A percentile compares a stretch with the other conserved stretches of the same genome.
These are phyloP conservation scores for Jasminum sambac DNA, from an alignment of 257 asterid genomes.

Conservation along the genomic window DNA sequence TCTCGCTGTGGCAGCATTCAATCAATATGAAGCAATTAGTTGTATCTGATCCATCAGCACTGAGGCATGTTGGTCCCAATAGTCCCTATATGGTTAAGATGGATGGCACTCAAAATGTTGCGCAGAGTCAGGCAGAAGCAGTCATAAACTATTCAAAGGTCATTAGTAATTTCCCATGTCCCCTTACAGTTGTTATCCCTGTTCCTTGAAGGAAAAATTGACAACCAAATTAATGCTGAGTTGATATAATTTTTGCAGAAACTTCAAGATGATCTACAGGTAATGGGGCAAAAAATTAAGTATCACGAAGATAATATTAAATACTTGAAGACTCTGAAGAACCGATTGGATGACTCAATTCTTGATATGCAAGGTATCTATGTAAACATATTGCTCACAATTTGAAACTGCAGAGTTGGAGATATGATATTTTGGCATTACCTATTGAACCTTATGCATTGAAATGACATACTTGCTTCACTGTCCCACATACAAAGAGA, in stretches of 20 bases:
- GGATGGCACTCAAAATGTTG: not conserved
- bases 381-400: not conserved
- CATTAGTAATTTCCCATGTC: not conserved
- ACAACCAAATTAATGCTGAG: not conserved
- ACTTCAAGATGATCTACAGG: constrained; percentile 35
- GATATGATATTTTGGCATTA: not conserved
- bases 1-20: not conserved
- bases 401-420: not conserved
- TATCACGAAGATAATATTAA: constrained; percentile 52
- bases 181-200: not conserved
- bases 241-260: constrained; percentile 28
- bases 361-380: constrained; percentile 55
- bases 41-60: constrained; percentile 1
- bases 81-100: not conserved
- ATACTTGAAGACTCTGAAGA: constrained; percentile 45
- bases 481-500: not conserved
- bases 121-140: not conserved
- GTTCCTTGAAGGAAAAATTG: not conserved
- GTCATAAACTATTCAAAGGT: constrained; percentile 5
- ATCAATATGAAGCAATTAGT: constrained; percentile 6
- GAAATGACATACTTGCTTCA: not conserved
- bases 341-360: constrained; percentile 50
- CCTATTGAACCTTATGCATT: not conserved
- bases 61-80: not conserved
- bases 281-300: constrained; percentile 50